Conservation (phyloP, 2,329 filamentous ascomycete species). For the Exophiala aquamarina region DNA sequence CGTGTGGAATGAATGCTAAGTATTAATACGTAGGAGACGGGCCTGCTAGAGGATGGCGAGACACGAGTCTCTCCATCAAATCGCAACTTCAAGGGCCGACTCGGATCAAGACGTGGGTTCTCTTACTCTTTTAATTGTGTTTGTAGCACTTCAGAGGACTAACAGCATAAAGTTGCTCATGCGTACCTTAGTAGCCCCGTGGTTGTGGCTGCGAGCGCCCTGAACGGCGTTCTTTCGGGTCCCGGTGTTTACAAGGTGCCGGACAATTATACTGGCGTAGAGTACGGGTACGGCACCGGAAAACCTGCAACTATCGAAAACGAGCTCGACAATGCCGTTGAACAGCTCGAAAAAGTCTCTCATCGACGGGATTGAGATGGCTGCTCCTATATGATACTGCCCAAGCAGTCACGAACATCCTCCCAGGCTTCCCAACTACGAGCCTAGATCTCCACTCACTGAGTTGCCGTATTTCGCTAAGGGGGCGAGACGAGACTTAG, state of each 20-base stretch:
- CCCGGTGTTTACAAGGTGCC: constrained; percentile 3
- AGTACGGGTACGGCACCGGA: constrained; percentile 7
- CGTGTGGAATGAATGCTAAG: background rate
- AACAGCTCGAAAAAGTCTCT: constrained; percentile 8
- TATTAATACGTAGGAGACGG: constrained; percentile 4
- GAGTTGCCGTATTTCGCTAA: no score
- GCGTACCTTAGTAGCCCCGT: constrained; percentile 7
- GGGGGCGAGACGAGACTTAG: no score
- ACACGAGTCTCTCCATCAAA: constrained; percentile 5
- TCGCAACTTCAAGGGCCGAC: constrained; percentile 7
- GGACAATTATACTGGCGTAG: constrained; percentile 1
- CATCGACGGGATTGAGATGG: constrained; percentile 3
- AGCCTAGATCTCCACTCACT: no score
- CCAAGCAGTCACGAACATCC: no score
- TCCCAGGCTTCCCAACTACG: no score
- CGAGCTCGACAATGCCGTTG: constrained; percentile 3
- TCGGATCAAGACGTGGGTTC: constrained; percentile 7
- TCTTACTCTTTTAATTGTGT: constrained; percentile 2
- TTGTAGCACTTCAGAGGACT: constrained; percentile 2
- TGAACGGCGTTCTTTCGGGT: constrained; percentile 6
- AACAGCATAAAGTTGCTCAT: constrained; percentile 5
- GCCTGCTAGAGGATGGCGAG: constrained; percentile 4
- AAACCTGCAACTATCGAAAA: constrained; percentile 7
- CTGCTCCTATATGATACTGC: background rate
- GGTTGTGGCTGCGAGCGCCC: constrained; percentile 5